Conservation (phyloP, 306 rosid genomes). For the Leucaena leucocephala region DNA sequence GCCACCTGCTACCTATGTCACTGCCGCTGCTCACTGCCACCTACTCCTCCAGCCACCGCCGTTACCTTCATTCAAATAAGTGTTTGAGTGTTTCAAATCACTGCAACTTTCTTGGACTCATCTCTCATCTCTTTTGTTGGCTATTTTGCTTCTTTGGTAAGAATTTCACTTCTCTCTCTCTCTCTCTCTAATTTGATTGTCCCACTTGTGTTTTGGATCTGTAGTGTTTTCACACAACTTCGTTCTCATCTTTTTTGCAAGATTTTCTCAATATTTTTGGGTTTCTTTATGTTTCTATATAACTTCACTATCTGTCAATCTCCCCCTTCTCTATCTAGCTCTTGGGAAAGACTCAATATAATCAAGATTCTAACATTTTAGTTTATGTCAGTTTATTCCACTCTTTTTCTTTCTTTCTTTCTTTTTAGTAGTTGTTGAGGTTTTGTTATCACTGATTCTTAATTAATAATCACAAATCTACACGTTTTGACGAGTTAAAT, state of each 20-base stretch:
- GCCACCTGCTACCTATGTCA: no score
- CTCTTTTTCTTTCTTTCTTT: neutral
- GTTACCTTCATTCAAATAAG: no score
- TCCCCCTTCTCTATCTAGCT: constrained; percentile 5
- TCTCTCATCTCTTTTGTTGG: neutral
- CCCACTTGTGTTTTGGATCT: neutral
- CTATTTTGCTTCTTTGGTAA: constrained; percentile 27
- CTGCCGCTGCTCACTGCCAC: no score
- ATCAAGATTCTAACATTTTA: neutral
- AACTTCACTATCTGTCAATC: constrained; percentile 22
- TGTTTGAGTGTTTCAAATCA: neutral
- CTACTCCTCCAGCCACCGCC: no score
- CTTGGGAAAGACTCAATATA: neutral
- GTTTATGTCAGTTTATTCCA: neutral
- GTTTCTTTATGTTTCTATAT: constrained; percentile 12
- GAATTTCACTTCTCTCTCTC: neutral
- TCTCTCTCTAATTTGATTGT: neutral
- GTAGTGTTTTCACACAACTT: neutral
- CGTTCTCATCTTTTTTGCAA: constrained; percentile 11
- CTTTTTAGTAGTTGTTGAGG: neutral
- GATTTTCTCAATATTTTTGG: neutral
- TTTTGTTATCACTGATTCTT: neutral
- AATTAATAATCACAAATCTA: neutral
- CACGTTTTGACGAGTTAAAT: neutral
- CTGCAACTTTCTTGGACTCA: constrained; percentile 7